phyloP scores from a whole-genome alignment of 345 rosid genomes.

The Eucalyptus grandis region DNA sequence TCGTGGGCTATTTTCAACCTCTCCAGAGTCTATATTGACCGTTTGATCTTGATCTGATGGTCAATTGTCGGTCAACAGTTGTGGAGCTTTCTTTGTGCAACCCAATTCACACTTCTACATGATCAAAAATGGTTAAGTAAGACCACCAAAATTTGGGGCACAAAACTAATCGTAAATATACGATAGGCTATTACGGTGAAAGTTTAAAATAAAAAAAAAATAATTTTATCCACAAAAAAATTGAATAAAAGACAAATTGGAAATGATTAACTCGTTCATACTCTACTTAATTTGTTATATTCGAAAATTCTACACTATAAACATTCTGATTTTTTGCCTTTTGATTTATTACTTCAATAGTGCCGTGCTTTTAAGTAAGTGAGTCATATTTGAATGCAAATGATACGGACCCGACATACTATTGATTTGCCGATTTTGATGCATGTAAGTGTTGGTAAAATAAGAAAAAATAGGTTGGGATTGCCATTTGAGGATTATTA shows the following conservation, averaged over 20 bases:
- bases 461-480: neutral
- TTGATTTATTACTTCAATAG: no score
- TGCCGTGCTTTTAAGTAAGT: neutral
- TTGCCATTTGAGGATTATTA: neutral
- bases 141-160: neutral
- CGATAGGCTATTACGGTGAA: neutral
- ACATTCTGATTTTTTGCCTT: no score
- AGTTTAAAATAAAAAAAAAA: no score
- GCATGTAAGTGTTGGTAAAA: neutral
- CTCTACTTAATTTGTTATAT: no score
- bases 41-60: conserved; percentile 2
- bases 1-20: neutral
- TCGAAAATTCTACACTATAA: no score
- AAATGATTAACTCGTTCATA: no score
- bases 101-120: neutral
- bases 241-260: no score
- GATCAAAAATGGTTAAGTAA: neutral
- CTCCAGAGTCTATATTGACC: neutral
- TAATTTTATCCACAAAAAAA: no score
- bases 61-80: conserved; percentile 10
- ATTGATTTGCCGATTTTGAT: neutral
- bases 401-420: neutral
- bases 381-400: neutral
- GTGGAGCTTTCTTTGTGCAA: neutral
- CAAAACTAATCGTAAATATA: neutral